Evolutionary conservation across 2,329 filamentous ascomycete genomes (phyloP), one percentile per base, ranked within the genome.

Genomic region (Aspergillus sp.): DNA sequence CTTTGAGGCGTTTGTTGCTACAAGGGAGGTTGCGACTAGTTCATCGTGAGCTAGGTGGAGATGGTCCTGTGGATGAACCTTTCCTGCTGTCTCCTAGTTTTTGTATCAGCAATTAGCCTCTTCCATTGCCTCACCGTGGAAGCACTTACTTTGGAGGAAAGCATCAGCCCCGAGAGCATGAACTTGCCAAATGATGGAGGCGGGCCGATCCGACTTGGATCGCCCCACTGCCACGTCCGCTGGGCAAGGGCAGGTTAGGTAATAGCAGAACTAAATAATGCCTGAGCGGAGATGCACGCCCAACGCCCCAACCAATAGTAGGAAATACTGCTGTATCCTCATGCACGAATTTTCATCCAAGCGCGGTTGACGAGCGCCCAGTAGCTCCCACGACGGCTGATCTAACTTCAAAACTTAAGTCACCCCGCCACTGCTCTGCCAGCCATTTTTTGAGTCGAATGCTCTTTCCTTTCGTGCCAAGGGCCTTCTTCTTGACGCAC

Each of bases 1-100:
- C 49, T 62, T 71, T 34, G 52, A 65, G 31, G 54, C 60, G 4
- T 59, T 69, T 54, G 57, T 68, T 47, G 50, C 52, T 28, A 13
- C 51, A 45, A 56, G 54, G 52, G 43, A 63, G 25, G 15, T 2
- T 41, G 9, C 15, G 9, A 38, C 9, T 38, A 38, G 31, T 38
- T 2, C 3, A 3, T 19, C 9, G 8, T 1, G 7, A 11, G 31
- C 15, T 11, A 38, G 31, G 15, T 38, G 15, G 31, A 11, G 31
- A 13, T 8, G 31, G 31, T 38, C 15, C 31, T 13, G 13, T 8
- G 4, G 8, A 8, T 34, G 13, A 9, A 8, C 1, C 19, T 19
- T 19, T 19, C 19, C 1, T 19, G 19, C 19, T 19, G 19, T 19
- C 19, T 19, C 19, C 19, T 19, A 19, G 19, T 19, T 19, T 19